Evolutionary conservation across 2,329 filamentous ascomycete species (phyloP).

Genomic region (Hysterium pulicare): DNA sequence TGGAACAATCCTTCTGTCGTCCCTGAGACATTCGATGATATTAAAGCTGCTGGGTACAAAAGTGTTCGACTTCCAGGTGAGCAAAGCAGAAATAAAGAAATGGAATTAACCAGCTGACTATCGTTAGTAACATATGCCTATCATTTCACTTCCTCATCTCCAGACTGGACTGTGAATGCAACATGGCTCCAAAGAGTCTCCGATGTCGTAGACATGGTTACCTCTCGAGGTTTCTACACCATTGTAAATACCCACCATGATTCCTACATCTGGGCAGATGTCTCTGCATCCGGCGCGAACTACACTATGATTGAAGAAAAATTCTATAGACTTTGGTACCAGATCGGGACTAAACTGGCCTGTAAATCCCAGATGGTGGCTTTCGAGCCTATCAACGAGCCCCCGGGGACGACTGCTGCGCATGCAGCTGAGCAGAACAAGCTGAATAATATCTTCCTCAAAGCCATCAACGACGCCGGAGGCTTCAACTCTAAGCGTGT

Average conservation of each 20-base stretch:
- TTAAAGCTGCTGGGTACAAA: slow-evolving; percentile 56
- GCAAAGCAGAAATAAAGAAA: no score
- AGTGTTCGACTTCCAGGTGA: slow-evolving; percentile 54
- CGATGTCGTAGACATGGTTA: slow-evolving; percentile 56
- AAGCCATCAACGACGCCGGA: slow-evolving; percentile 52
- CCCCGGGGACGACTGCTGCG: slow-evolving; percentile 50
- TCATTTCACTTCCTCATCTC: slow-evolving; percentile 51
- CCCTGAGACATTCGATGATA: slow-evolving; percentile 49
- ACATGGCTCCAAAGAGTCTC: slow-evolving; percentile 57
- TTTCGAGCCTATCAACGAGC: slow-evolving; percentile 61
- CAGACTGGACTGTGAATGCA: slow-evolving; percentile 53
- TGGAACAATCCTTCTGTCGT: slow-evolving; percentile 58
- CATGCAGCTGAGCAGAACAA: slow-evolving; percentile 53
- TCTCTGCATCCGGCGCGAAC: slow-evolving; percentile 47
- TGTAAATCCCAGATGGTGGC: slow-evolving; percentile 55
- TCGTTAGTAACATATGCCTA: slow-evolving; percentile 55
- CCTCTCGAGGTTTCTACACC: slow-evolving; percentile 49
- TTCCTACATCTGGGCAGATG: slow-evolving; percentile 57
- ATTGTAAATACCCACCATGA: slow-evolving; percentile 61
- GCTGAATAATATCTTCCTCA: slow-evolving; percentile 56
- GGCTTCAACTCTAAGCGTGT: slow-evolving; percentile 56
- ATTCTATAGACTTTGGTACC: slow-evolving; percentile 56
- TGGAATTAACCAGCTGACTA: slow-evolving; percentile 2
- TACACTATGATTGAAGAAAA: slow-evolving; percentile 54
- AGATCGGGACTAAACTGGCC: slow-evolving; percentile 54